Conservation (phyloP, 352 stramenopile genomes). For the Globisporangium heterothallicum region DNA sequence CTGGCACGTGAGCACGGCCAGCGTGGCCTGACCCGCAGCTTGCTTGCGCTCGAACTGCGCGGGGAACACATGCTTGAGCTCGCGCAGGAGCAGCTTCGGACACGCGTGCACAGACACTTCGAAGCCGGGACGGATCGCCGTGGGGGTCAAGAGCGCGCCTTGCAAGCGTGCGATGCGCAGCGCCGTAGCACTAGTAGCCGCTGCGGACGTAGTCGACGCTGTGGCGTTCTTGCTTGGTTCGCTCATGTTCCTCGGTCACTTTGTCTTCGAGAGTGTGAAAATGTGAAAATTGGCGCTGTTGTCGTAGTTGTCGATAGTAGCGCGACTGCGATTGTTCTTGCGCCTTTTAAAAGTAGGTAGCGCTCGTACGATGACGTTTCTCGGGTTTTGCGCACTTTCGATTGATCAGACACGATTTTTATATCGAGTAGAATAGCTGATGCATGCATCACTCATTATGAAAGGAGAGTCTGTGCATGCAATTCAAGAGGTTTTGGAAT, state of each 20-base stretch:
- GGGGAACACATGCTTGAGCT: conserved; percentile 81
- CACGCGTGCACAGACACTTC: conserved; percentile 79
- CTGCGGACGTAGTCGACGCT: not conserved
- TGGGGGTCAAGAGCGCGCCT: conserved; percentile 45
- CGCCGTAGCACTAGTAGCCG: too few species aligned
- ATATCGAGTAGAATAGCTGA: too few species aligned
- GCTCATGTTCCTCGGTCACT: conserved; percentile 6
- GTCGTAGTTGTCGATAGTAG: too few species aligned
- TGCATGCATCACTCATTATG: not conserved
- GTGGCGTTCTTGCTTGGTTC: conserved; percentile 6
- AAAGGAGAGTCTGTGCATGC: not conserved
- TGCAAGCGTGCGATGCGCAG: conserved; percentile 17
- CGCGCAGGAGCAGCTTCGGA: conserved; percentile 63
- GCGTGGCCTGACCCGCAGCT: conserved; percentile 35
- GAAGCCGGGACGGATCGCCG: conserved; percentile 56
- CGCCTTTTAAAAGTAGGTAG: too few species aligned
- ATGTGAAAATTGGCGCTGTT: not conserved
- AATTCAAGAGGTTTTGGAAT: not conserved
- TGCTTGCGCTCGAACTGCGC: conserved; percentile 33
- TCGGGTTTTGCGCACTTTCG: too few species aligned
- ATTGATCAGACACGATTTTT: too few species aligned
- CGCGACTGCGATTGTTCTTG: too few species aligned
- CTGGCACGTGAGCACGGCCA: conserved; percentile 94
- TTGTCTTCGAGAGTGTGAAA: conserved; percentile 2
- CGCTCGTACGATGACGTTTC: too few species aligned